These are phyloP conservation scores for Pleomassaria siparia DNA, from an alignment of 2,329 filamentous ascomycete genomes.

Conservation along the genomic window DNA sequence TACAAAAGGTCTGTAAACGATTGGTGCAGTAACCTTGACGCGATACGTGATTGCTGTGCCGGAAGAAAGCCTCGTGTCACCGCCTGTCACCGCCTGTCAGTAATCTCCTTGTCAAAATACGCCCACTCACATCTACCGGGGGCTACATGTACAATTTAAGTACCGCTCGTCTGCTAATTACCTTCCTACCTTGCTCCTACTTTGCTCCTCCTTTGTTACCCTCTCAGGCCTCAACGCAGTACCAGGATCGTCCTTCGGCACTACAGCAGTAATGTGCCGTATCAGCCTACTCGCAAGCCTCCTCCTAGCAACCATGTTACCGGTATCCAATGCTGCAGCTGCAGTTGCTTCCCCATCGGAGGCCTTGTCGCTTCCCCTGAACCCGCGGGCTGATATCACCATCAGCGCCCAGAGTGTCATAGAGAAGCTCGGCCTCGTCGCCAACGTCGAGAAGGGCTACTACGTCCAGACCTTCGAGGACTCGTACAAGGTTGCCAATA, in stretches of 20 bases:
- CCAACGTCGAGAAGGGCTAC: slow-evolving; percentile 53
- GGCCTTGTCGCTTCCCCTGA: neutral
- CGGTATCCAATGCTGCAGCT: neutral
- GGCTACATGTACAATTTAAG: neutral
- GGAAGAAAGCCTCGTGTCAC: neutral
- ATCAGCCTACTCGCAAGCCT: neutral
- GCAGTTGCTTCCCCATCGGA: neutral
- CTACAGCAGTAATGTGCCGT: neutral
- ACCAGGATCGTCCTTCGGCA: neutral
- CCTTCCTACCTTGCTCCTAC: neutral
- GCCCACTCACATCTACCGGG: neutral
- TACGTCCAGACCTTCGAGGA: slow-evolving; percentile 54
- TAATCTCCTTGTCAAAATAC: neutral
- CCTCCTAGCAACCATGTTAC: neutral
- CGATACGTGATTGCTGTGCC: no score
- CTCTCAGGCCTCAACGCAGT: neutral
- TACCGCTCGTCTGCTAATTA: neutral
- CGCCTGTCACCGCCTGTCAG: neutral
- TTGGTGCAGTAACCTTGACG: no score
- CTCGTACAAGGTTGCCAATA: slow-evolving; percentile 15
- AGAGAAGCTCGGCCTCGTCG: slow-evolving; percentile 46
- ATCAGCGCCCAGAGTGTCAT: slow-evolving; percentile 25
- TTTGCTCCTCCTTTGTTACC: no score
- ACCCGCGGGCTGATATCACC: neutral
- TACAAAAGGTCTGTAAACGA: no score